Percentiles rank a stretch among this genome's conserved stretches.
These are phyloP conservation scores for Sequoiadendron giganteum DNA, from an alignment of 75 land plant genomes.

Conservation along the genomic window DNA sequence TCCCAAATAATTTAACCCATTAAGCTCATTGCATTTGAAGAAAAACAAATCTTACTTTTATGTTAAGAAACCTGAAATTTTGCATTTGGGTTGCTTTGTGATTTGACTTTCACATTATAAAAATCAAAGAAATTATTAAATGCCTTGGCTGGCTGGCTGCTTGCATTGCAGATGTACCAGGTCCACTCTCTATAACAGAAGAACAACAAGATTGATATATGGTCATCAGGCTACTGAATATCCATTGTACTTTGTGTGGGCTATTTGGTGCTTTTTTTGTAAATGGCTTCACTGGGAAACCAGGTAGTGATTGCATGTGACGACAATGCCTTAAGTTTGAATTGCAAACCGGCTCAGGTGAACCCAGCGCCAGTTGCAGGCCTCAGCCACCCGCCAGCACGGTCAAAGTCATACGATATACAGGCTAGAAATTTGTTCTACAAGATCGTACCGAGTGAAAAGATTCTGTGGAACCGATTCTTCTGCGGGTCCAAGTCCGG, in stretches of 20 bases:
- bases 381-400: background rate
- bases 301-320: background rate
- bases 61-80: too few relatives aligned
- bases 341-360: background rate
- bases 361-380: background rate
- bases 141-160: background rate
- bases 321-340: background rate
- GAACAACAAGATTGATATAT: background rate
- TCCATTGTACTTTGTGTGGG: too few relatives aligned
- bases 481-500: background rate
- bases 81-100: too few relatives aligned
- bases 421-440: constrained; percentile 51
- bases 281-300: background rate
- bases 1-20: too few relatives aligned
- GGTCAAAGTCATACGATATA: constrained; percentile 27
- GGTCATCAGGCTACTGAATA: background rate
- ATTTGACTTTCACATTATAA: too few relatives aligned
- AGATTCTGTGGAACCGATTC: background rate
- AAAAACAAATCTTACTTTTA: too few relatives aligned
- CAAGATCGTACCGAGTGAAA: constrained; percentile 19
- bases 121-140: too few relatives aligned
- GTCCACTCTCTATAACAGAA: too few relatives aligned
- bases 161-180: background rate
- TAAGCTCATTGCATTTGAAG: too few relatives aligned
- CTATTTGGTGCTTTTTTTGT: background rate